These are phyloP conservation scores for Ramularia collo-cygni DNA, from an alignment of 2,329 filamentous ascomycete species.

Conservation along the genomic window DNA sequence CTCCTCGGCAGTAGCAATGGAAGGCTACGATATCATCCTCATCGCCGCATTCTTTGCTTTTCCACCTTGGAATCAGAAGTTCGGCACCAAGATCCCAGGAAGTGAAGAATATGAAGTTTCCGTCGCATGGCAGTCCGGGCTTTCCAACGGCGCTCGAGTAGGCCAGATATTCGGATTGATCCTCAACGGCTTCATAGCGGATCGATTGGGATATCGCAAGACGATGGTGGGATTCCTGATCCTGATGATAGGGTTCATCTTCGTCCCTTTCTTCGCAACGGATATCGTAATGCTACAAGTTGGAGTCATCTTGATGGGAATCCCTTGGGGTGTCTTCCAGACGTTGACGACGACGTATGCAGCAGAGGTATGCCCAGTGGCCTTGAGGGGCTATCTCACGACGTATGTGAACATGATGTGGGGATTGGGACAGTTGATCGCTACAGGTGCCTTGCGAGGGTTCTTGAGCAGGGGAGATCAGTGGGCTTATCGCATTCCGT, in stretches of 20 bases:
- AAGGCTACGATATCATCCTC: conserved; percentile 35
- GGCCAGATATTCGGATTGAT: conserved; percentile 62
- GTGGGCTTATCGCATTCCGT: conserved; percentile 37
- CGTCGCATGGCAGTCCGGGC: conserved; percentile 51
- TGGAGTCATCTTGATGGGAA: conserved; percentile 26
- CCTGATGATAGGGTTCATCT: conserved; percentile 50
- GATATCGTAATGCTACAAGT: conserved; percentile 26
- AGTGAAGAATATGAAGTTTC: conserved; percentile 43
- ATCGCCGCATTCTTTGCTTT: conserved; percentile 31
- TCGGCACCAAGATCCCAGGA: conserved; percentile 32
- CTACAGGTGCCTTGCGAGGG: conserved; percentile 29
- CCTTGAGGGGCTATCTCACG: conserved; percentile 51
- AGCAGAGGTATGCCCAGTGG: conserved; percentile 56
- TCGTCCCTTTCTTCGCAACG: conserved; percentile 37
- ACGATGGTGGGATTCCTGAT: conserved; percentile 55
- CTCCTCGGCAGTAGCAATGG: conserved; percentile 35
- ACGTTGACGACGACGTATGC: conserved; percentile 53
- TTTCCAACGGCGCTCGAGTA: conserved; percentile 49
- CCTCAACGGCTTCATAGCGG: conserved; percentile 58
- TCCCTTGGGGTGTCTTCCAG: conserved; percentile 28
- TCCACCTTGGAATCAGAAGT: conserved; percentile 29
- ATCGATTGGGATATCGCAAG: conserved; percentile 37
- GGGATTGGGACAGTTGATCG: conserved; percentile 55
- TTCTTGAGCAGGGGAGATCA: conserved; percentile 17
- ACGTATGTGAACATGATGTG: conserved; percentile 57